Evolutionary conservation across 352 stramenopile species (phyloP), one percentile per base, ranked within the genome.

Genomic region (Blastocystis sp.): DNA sequence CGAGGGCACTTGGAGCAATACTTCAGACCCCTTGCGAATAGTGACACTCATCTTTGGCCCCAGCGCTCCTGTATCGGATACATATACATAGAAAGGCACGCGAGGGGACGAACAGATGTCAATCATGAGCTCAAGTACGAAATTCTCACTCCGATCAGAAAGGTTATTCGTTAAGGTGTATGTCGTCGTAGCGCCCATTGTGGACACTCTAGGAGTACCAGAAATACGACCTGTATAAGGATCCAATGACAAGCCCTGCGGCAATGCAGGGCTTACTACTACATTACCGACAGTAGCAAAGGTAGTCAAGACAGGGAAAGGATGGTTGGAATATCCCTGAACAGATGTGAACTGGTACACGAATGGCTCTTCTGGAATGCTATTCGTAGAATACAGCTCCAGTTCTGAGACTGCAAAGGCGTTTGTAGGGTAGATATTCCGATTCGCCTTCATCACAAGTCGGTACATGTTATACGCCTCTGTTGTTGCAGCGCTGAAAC

Each of bases 361-460:
- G 0, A 84, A 64, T 43, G 73, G 47, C 23, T 39, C n/a, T 23
- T 66, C n/a, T 23, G 26, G 20, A 23, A 53, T 9, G 3, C 20
- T 43, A 7, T 41, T 5, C 20, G 43, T 41, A 23, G 50, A 20
- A 55, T 53, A 84, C 2, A 84, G 73, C 73, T 84, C 73, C 73
- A 84, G 73, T 37, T 84, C 73, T 9, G 73, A 64, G 4, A 84
- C 56, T 26, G 73, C 73, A 43, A 84, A 84, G 47, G 47, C 73
- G 56, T 84, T 84, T 20, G 47, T 84, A 11, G 73, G 73, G 53
- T 69, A 84, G n/a, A 84, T 66, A 55, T 84, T 84, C 1, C 73
- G 73, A 43, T 84, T 84, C 13, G 43, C 73, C 54, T 64, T 66
- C 73, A 84, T 66, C n/a, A 84, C n/a, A n/a, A 84, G 43, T 29